Base-by-base conservation (phyloP, 2,329 filamentous ascomycete genomes). In the Colletotrichum sp. region DNA sequence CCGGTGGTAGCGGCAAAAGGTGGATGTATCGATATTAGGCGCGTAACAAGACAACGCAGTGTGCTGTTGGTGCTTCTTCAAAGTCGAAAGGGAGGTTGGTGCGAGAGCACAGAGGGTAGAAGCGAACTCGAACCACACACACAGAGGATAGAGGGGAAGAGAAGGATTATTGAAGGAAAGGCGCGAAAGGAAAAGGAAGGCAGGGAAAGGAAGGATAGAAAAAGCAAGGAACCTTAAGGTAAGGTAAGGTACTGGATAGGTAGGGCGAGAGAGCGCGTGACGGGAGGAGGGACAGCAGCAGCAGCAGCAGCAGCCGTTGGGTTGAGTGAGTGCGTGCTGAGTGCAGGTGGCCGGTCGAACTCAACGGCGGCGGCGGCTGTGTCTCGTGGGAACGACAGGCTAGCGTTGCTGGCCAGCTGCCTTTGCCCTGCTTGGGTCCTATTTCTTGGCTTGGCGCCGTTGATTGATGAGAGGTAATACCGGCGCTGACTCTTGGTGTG, bases 331-430 rank as follows among this genome's bases (percentile, higher is more conserved):
- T 21, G 44, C 44, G 44, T 52, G n/a, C 30, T 63, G 59, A 26
- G 68, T 52, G 36, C 68, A 70, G 64, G 69, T 63, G 73, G 49
- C 28, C 44, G 32, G 28, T 30, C 65, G 49, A 39, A 63, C 68
- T 76, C 70, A 76, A 76, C 65, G 74, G 74, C 74, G 63, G 73
- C 70, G 69, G 72, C 69, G 72, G 73, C 73, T 74, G 70, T 74
- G 74, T 74, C 64, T 76, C 74, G 59, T 69, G 74, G 70, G 67
- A 69, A 65, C 34, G 65, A 73, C 28, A 36, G 60, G 59, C 64
- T 76, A 76, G 74, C 49, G 71, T 49, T 65, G 59, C 65, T 76
- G 49, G 12, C 65, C 65, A 68, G 64, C 64, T 59, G 65, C 49
- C 65, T 68, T 52, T 52, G 44, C n/a, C 44, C 44, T 59, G 49